Evolutionary conservation across 768 basidiomycete genomes (phyloP), one percentile per base, ranked within the genome.

Genomic region (Suillus luteus): DNA sequence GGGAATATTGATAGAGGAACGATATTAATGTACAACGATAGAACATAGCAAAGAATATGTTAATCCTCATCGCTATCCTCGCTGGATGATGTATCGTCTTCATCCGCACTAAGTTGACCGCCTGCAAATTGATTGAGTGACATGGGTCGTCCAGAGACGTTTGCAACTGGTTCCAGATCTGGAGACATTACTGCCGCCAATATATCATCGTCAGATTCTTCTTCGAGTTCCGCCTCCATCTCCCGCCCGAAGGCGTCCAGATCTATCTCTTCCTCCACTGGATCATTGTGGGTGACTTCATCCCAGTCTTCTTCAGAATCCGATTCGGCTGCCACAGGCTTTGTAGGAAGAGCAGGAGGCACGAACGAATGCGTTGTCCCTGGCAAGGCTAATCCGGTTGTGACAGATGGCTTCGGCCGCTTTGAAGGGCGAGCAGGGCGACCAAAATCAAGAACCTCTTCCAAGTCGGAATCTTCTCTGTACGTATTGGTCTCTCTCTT

Each of bases 271-370:
- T 74, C 69, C 3, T 71, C 63, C 17, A 72, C 66, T 43, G 58
- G 57, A 19, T 58, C 40, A 24, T 60, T 55, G 40, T 63, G 65
- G 24, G 67, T 71, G 0, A 85, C 80, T 51, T 78, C 74, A 62
- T 86, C 85, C 86, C 85, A 88, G 19, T 83, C 84, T 22, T 78
- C 80, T 46, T 86, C 86, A 5, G 82, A 75, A 22, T 81, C 80
- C 3, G 78, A 77, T 2, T 73, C 81, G 6, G 68, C 68, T 9
- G 67, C 68, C 19, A 71, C 71, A 7, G 77, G 74, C 59, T 74
- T 75, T 15, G 75, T 74, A 44, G 48, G 70, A 67, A 69, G 75
- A 17, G 66, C 67, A 33, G 38, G 71, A 41, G 55, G 70, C 66
- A 73, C 11, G 72, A 74, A 17, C 64, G 78, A 59, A 59, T 70